phyloP scores from a whole-genome alignment of 345 rosid species.

The Trapa bicornis region DNA sequence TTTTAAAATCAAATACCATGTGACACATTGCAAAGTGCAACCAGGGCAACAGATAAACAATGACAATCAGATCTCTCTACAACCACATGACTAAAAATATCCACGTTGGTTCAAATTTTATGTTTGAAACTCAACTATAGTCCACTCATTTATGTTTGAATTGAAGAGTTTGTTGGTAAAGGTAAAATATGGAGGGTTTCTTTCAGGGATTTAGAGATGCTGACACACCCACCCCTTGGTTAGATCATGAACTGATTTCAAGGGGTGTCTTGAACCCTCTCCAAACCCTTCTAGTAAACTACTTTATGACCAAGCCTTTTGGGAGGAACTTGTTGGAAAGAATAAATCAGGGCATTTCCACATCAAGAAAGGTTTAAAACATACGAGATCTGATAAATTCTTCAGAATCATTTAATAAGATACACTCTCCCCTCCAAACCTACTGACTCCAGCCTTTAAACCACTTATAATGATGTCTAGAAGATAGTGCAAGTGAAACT shows the following conservation, averaged over 20 bases:
- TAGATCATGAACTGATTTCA: not conserved
- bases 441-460: too few relatives aligned
- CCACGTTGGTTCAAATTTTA: not conserved
- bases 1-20: not conserved
- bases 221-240: not conserved
- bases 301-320: too few relatives aligned
- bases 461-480: not conserved
- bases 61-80: not conserved
- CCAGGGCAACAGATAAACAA: not conserved
- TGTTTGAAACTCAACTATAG: not conserved
- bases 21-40: not conserved
- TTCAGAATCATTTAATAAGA: too few relatives aligned
- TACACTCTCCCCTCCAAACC: too few relatives aligned
- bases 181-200: not conserved
- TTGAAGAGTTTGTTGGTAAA: not conserved
- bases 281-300: not conserved
- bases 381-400: too few relatives aligned
- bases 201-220: not conserved
- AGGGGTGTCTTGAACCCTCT: not conserved
- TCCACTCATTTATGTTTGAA: not conserved
- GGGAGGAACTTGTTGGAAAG: too few relatives aligned
- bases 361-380: too few relatives aligned
- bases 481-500: not conserved
- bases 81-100: not conserved
- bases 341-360: too few relatives aligned